Base-by-base conservation (phyloP, 805 yeast species). In the Metschnikowia amazonensis region DNA sequence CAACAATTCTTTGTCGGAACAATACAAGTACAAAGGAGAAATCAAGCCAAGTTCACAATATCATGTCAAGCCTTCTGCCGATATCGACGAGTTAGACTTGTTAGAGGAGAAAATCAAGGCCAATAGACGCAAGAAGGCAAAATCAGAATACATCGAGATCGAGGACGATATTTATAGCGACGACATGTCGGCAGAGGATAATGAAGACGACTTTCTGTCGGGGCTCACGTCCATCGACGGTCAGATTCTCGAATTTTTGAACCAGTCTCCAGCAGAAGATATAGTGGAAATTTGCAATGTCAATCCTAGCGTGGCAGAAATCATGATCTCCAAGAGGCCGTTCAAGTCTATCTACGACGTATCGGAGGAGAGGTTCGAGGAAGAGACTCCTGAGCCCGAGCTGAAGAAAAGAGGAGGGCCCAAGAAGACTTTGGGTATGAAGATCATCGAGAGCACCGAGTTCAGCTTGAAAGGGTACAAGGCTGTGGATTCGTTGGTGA, bases 401-500 rank as follows among this genome's bases (percentile, higher is more conserved):
- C 80, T 79, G 60, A 44, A 65, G 61, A 45, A 69, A 67, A 43
- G 43, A 27, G 33, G 33, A 37, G 35, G 35, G 10, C 68, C 70
- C 29, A 70, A 74, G 23, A 68, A 69, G 48, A 72, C 84, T 4
- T 78, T 80, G 37, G 96, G 97, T 9, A 84, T 84, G 55, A 78
- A 80, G 58, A 74, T 88, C 40, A 77, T 89, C 18, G 92, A 84
- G 52, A 83, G 79, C 32, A 77, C 90, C 4, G 77, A 78, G 38
- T 69, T 76, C 51, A 84, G 89, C 13, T 72, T 94, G 51, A 80
- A 81, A 57, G 98, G 98, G 4, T 94, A 94, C 62, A 84, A 82
- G 50, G 98, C 99, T 0, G 96, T 94, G 36, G 98, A 92, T 56
- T 84, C 95, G n/a, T 71, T 94, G 53, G 88, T 94, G 50, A 81